phyloP scores from a whole-genome alignment of 441 rosid genomes.

The Populus hybrid region DNA sequence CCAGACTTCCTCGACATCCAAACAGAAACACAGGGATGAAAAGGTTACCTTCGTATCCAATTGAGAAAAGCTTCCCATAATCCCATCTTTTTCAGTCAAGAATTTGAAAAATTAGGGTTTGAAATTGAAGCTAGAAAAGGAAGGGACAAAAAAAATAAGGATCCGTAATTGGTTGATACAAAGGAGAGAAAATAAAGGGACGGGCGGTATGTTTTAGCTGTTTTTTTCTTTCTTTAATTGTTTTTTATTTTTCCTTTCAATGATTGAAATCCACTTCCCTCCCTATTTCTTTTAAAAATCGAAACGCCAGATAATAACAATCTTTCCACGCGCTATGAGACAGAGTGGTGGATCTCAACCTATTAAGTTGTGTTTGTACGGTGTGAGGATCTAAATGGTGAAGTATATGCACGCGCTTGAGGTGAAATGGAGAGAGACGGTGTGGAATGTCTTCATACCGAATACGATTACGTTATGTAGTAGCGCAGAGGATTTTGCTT shows the following conservation, averaged over 20 bases:
- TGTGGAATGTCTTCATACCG: too few relatives aligned
- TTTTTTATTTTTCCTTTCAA: background rate
- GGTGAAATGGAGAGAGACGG: too few relatives aligned
- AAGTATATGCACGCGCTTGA: background rate
- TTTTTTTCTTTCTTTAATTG: background rate
- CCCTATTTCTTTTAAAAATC: slow-evolving; percentile 22
- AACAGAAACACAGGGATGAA: slow-evolving; percentile 3
- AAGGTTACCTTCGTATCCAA: slow-evolving; percentile 78
- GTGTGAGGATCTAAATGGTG: background rate
- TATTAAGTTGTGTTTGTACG: background rate
- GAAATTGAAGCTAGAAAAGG: background rate
- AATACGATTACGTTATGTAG: slow-evolving; percentile 20
- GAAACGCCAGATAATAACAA: background rate
- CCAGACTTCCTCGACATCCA: background rate
- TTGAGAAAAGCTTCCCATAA: slow-evolving; percentile 81
- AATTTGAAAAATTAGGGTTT: slow-evolving; percentile 4
- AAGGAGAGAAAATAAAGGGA: background rate
- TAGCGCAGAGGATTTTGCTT: background rate
- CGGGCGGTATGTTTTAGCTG: background rate
- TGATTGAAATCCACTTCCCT: slow-evolving; percentile 30
- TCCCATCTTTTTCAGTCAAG: slow-evolving; percentile 46
- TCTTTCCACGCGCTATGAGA: background rate
- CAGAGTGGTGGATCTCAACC: background rate
- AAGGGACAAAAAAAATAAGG: background rate
- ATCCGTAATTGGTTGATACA: background rate